Evolutionary conservation across 2,329 filamentous ascomycete species (phyloP), one percentile per base, ranked within the genome.

Genomic region (Rasamsonia emersonii): DNA sequence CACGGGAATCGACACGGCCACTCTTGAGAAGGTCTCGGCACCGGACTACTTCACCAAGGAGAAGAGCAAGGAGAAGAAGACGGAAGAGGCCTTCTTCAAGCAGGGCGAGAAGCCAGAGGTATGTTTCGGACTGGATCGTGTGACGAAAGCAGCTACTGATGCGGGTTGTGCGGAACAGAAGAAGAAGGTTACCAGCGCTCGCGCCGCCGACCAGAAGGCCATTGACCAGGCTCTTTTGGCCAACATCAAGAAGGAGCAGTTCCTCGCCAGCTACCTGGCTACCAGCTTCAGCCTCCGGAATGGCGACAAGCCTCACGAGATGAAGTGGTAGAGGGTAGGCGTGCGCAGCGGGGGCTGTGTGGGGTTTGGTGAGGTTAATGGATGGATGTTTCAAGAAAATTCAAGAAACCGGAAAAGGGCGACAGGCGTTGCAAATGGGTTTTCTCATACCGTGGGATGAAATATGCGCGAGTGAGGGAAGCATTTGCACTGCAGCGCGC

Each of bases 271-370:
- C 73, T 98, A 98, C 79, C 85, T 98, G 57, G 77, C 77, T 63
- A 85, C 82, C 69, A 86, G 82, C 65, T 98, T 98, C 84, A 93
- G 84, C 79, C 81, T 98, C 70, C 84, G 89, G 73, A 95, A 88
- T 77, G 91, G 91, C 62, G 89, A 98, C 78, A 88, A 89, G 82
- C 91, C 91, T 71, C 91, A 98, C 75, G 85, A 93, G 80, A 96
- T 98, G 91, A 84, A 85, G 73, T 98, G 89, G 79, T 98, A 95
- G 71, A 78, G 55, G 49, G 49, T 41, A 41, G 45, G 44, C 44
- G 49, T 51, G 48, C 47, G 55, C 53, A 52, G 54, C 49, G 52
- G 56, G 56, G 56, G 56, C 53, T 54, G 53, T 58, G 27, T 32
- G 33, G 31, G 18, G 32, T 24, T 40, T n/a, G n/a, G n/a, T n/a